Conservation (phyloP, 345 rosid genomes). For the Nephelium lappaceum region DNA sequence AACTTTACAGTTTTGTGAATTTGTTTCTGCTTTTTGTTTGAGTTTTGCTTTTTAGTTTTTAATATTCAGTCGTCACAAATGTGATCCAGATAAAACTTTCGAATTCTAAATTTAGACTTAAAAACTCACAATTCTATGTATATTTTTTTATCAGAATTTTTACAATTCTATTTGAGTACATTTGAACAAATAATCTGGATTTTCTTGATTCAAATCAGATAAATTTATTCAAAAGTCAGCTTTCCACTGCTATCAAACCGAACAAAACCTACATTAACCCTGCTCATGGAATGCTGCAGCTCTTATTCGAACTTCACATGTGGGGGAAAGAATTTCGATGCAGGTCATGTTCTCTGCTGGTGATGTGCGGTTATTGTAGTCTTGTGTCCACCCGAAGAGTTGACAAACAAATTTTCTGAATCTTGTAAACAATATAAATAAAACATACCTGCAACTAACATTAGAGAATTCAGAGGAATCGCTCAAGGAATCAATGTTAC, state of each 20-base stretch:
- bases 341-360: neutral
- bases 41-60: no score
- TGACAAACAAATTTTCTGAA: slow-evolving; percentile 40
- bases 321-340: no score
- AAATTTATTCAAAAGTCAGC: neutral
- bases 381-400: slow-evolving; percentile 22
- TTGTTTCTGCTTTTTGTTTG: no score
- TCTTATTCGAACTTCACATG: neutral
- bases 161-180: neutral
- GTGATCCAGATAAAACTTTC: no score
- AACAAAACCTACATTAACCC: neutral
- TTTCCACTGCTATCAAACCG: neutral
- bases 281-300: neutral
- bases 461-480: neutral
- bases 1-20: no score
- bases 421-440: slow-evolving; percentile 41
- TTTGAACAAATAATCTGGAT: neutral
- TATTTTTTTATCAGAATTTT: neutral
- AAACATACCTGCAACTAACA: slow-evolving; percentile 50
- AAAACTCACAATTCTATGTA: neutral
- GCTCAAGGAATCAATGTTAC: neutral
- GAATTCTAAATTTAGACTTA: neutral
- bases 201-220: neutral
- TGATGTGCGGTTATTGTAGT: neutral
- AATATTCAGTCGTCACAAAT: no score